Evolutionary conservation across 1,139 yeast species (phyloP).

Genomic region (Yamadazyma conglobata): DNA sequence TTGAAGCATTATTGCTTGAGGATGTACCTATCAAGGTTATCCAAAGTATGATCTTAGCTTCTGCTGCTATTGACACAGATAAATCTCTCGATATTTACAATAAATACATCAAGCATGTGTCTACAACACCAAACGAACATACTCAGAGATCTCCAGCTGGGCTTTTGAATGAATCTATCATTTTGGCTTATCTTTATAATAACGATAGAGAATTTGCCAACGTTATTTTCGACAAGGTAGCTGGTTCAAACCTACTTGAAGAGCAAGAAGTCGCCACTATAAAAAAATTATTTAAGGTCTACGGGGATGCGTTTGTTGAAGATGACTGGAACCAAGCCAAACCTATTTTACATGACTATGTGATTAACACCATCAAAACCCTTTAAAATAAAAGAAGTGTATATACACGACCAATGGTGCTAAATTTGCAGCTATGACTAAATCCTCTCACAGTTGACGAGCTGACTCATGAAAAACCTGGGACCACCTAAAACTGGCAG

Average conservation of each 20-base stretch:
- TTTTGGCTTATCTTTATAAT: slow-evolving; percentile 45
- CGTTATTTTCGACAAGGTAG: slow-evolving; percentile 56
- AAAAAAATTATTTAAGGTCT: slow-evolving; percentile 47
- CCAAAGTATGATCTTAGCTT: slow-evolving; percentile 46
- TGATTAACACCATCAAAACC: slow-evolving; percentile 8
- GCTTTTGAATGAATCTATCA: slow-evolving; percentile 49
- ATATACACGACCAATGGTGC: not conserved
- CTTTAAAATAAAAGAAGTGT: slow-evolving; percentile 8
- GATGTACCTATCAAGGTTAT: slow-evolving; percentile 36
- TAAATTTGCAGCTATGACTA: not conserved
- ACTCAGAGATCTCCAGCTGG: slow-evolving; percentile 45
- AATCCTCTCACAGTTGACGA: too few species aligned
- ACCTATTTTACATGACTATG: slow-evolving; percentile 15
- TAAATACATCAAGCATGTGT: slow-evolving; percentile 39
- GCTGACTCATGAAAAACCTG: too few species aligned
- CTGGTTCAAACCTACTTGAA: slow-evolving; percentile 40
- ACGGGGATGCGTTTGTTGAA: slow-evolving; percentile 51
- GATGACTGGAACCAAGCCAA: slow-evolving; percentile 32
- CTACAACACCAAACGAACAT: slow-evolving; percentile 29
- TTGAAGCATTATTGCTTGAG: slow-evolving; percentile 41
- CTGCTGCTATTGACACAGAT: slow-evolving; percentile 43
- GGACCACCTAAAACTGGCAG: too few species aligned
- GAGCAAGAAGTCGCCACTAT: slow-evolving; percentile 42
- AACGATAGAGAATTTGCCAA: slow-evolving; percentile 63
- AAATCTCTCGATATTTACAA: slow-evolving; percentile 51